Conservation (phyloP, 371 early-diverging fungal genomes). For the Rhizomucor pusillus region DNA sequence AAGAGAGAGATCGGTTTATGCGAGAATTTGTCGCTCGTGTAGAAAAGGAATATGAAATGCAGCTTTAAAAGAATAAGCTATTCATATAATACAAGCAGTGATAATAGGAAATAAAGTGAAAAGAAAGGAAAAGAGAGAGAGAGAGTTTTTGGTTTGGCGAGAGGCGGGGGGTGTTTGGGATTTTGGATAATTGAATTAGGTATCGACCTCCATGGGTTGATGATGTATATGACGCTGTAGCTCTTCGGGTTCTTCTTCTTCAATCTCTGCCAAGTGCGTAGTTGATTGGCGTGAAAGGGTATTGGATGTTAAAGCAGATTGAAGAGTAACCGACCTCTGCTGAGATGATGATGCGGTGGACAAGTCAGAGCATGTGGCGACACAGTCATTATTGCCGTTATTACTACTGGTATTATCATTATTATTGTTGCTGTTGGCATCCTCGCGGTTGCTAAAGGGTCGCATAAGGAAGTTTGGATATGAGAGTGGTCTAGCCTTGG, state of each 20-base stretch:
- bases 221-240: constrained; percentile 2
- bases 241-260: constrained; percentile 12
- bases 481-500: constrained; percentile 29
- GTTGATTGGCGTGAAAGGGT: constrained; percentile 24
- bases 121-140: background rate
- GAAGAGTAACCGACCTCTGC: background rate
- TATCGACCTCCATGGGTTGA: constrained; percentile 18
- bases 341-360: constrained; percentile 8
- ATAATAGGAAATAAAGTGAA: background rate
- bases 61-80: constrained; percentile 4
- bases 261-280: constrained; percentile 20
- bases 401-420: background rate
- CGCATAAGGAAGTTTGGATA: constrained; percentile 30
- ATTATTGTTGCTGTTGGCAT: constrained; percentile 3
- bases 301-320: constrained; percentile 9
- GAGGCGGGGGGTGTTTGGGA: too few relatives aligned
- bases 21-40: constrained; percentile 48
- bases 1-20: constrained; percentile 55
- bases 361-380: background rate
- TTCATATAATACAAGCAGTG: constrained; percentile 1
- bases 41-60: constrained; percentile 40
- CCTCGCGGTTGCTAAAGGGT: constrained; percentile 10
- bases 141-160: background rate
- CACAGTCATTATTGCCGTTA: too few relatives aligned
- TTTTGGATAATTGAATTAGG: constrained; percentile 2